Conservation (phyloP, 2,329 filamentous ascomycete genomes). For the Diplocarpon mali region DNA sequence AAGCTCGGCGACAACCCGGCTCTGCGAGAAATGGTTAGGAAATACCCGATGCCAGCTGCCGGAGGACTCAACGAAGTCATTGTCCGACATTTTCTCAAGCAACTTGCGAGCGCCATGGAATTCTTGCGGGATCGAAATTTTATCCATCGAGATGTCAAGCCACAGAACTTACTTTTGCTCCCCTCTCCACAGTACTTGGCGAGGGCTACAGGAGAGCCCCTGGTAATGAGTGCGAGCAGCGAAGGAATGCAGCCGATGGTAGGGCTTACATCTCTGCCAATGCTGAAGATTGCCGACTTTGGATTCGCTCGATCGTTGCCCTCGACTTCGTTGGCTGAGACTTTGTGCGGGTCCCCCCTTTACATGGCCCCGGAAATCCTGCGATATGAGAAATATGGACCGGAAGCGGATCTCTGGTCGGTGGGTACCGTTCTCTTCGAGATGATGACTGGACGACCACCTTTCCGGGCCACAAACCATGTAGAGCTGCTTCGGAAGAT, state of each 20-base stretch:
- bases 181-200: slow-evolving; percentile 65
- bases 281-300: slow-evolving; percentile 97
- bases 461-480: slow-evolving; percentile 87
- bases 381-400: slow-evolving; percentile 93
- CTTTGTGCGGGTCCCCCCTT: slow-evolving; percentile 86
- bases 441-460: slow-evolving; percentile 84
- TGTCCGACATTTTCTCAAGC: slow-evolving; percentile 89
- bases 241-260: slow-evolving; percentile 71
- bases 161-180: slow-evolving; percentile 86
- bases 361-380: slow-evolving; percentile 99
- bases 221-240: slow-evolving; percentile 65
- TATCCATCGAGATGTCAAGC: slow-evolving; percentile 94
- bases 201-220: slow-evolving; percentile 48
- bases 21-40: slow-evolving; percentile 81
- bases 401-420: slow-evolving; percentile 95
- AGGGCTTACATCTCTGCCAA: slow-evolving; percentile 75
- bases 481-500: slow-evolving; percentile 90
- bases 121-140: slow-evolving; percentile 79
- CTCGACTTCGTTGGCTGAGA: slow-evolving; percentile 85
- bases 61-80: slow-evolving; percentile 96
- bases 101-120: slow-evolving; percentile 81
- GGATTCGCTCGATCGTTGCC: slow-evolving; percentile 93
- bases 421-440: slow-evolving; percentile 92
- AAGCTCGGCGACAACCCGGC: slow-evolving; percentile 69
- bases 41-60: slow-evolving; percentile 74